Percentiles rank a stretch among this genome's conserved stretches.
Evolutionary conservation across 495 filamentous ascomycete genomes (phyloP).

Genomic region (Hamigera avellanea): DNA sequence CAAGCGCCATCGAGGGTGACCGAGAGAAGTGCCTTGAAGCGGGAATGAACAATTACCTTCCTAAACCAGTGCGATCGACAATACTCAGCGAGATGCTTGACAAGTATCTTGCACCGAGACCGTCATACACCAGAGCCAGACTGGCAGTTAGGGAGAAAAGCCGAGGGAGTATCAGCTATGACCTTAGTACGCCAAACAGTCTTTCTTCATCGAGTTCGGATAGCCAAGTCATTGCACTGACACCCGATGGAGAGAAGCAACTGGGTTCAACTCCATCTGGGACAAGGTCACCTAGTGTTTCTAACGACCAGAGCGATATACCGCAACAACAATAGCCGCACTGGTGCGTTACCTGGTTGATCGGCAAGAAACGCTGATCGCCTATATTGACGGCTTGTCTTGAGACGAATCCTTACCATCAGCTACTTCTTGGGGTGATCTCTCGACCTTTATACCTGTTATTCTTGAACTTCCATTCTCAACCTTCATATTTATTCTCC

Average conservation of each 20-base stretch:
- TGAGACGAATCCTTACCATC: too few species aligned
- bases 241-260: conserved; percentile 16
- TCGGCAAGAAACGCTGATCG: too few species aligned
- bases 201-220: conserved; percentile 23
- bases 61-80: conserved; percentile 72
- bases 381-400: too few species aligned
- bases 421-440: too few species aligned
- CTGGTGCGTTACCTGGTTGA: too few species aligned
- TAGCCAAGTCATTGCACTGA: conserved; percentile 9
- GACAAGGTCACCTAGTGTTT: too few species aligned
- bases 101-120: conserved; percentile 48
- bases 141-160: conserved; percentile 22
- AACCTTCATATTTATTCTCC: too few species aligned
- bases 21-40: conserved; percentile 84
- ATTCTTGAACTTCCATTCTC: too few species aligned
- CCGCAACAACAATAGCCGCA: too few species aligned
- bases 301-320: too few species aligned
- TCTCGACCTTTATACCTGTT: too few species aligned
- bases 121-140: conserved; percentile 27
- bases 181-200: conserved; percentile 24
- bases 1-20: conserved; percentile 81
- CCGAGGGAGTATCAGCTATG: conserved; percentile 19
- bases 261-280: too few species aligned
- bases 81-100: conserved; percentile 68
- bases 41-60: conserved; percentile 93